phyloP scores from a whole-genome alignment of 345 rosid species.

The Turritis glabra region DNA sequence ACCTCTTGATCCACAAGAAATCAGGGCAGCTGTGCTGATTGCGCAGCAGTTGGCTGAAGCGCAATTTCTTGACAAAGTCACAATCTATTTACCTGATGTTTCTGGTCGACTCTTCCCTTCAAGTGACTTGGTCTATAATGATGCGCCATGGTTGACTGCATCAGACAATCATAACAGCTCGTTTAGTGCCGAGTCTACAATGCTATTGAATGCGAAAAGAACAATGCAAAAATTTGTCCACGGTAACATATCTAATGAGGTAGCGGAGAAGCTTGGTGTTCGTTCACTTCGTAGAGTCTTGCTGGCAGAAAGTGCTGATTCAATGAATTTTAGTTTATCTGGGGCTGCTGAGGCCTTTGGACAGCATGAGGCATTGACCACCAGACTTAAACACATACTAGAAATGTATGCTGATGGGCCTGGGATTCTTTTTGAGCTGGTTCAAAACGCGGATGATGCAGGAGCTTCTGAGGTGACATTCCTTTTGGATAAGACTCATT shows the following conservation, averaged over 20 bases:
- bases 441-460: conserved; percentile 97
- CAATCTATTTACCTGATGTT: conserved; percentile 81
- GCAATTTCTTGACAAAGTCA: conserved; percentile 59
- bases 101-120: conserved; percentile 78
- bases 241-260: conserved; percentile 92
- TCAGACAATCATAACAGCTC: conserved; percentile 58
- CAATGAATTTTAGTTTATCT: conserved; percentile 87
- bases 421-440: conserved; percentile 89
- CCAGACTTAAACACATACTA: conserved; percentile 92
- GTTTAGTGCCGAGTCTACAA: conserved; percentile 52
- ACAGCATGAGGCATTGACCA: conserved; percentile 97
- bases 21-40: conserved; percentile 77
- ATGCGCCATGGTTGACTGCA: conserved; percentile 96
- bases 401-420: conserved; percentile 99
- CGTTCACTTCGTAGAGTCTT: conserved; percentile 89
- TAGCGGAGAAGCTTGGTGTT: conserved; percentile 94
- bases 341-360: conserved; percentile 99
- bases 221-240: conserved; percentile 76
- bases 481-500: conserved; percentile 92
- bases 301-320: conserved; percentile 97
- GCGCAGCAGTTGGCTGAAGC: conserved; percentile 91
- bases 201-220: conserved; percentile 63
- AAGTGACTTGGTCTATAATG: conserved; percentile 82
- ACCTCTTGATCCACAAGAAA: conserved; percentile 73
- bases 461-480: conserved; percentile 92